Evolutionary conservation across 2,329 filamentous ascomycete species (phyloP).

Genomic region (Cercospora zeina): DNA sequence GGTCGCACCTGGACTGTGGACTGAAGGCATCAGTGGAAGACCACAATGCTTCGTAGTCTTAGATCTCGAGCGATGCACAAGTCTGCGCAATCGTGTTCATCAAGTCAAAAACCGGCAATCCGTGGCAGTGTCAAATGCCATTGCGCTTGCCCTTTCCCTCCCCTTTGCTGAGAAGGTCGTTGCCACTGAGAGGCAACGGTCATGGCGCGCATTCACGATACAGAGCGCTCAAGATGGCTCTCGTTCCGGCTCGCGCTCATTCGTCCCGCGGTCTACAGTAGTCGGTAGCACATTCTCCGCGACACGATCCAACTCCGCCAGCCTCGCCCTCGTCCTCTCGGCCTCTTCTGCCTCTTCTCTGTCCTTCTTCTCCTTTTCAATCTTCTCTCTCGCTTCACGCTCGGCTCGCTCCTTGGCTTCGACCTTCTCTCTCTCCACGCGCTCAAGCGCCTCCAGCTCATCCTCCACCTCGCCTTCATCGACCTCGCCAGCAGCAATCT

Average conservation of each 20-base stretch:
- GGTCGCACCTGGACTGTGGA: too few relatives aligned
- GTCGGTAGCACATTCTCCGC: neutral
- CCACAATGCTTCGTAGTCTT: too few relatives aligned
- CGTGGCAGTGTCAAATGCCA: neutral
- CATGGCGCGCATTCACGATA: neutral
- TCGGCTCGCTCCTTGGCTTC: conserved; percentile 77
- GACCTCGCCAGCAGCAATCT: conserved; percentile 53
- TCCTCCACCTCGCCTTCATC: conserved; percentile 86
- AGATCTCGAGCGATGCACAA: too few relatives aligned
- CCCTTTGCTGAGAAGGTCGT: neutral
- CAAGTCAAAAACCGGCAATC: neutral
- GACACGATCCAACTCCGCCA: conserved; percentile 33
- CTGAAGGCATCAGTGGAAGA: too few relatives aligned
- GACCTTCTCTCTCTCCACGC: conserved; percentile 46
- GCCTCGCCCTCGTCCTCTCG: conserved; percentile 47
- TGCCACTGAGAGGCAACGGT: neutral
- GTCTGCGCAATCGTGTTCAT: too few relatives aligned
- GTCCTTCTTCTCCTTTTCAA: conserved; percentile 40
- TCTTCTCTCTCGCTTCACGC: conserved; percentile 45
- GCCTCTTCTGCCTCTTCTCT: conserved; percentile 59
- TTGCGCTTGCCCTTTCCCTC: neutral
- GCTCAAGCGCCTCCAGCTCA: conserved; percentile 76
- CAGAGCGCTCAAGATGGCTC: neutral
- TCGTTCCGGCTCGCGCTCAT: neutral
- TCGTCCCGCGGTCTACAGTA: neutral